These are phyloP conservation scores for Tetraselmis chui DNA, from an alignment of 139 green algal species.

Conservation along the genomic window DNA sequence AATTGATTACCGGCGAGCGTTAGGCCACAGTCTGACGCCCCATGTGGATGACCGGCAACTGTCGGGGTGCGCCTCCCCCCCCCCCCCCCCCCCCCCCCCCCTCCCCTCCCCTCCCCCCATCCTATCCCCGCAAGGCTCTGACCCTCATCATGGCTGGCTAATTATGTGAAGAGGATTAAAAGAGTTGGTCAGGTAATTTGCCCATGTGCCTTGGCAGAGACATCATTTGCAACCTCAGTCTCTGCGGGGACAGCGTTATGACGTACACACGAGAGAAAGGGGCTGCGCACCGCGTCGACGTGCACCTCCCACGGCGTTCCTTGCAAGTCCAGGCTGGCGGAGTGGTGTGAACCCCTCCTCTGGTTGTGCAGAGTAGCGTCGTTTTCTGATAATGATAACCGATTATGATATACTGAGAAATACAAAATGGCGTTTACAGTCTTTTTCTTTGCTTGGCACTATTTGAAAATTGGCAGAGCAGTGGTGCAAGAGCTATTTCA, in stretches of 20 bases:
- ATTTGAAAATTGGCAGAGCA: too few species aligned
- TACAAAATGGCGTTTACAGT: too few species aligned
- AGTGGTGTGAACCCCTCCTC: background rate
- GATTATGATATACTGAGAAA: too few species aligned
- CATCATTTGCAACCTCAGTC: background rate
- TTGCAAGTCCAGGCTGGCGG: background rate
- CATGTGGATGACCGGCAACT: constrained; percentile 2
- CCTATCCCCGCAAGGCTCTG: too few species aligned
- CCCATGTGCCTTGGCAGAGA: constrained; percentile 1
- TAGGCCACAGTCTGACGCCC: background rate
- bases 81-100: too few species aligned
- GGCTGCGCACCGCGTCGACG: background rate
- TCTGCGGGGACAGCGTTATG: background rate
- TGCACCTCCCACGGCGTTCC: background rate
- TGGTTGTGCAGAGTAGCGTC: too few species aligned
- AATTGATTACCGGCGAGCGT: background rate
- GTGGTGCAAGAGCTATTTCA: too few species aligned
- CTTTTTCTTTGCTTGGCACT: too few species aligned
- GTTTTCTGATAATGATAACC: too few species aligned
- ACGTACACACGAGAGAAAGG: constrained; percentile 3
- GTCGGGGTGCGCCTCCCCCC: background rate
- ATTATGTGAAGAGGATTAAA: too few species aligned
- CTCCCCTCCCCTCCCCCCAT: background rate
- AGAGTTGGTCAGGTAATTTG: too few species aligned
- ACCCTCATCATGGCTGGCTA: too few species aligned